Percentiles rank a stretch among this genome's conserved stretches.
Evolutionary conservation across 352 stramenopile species (phyloP).

Genomic region (Globisporangium spiculum): DNA sequence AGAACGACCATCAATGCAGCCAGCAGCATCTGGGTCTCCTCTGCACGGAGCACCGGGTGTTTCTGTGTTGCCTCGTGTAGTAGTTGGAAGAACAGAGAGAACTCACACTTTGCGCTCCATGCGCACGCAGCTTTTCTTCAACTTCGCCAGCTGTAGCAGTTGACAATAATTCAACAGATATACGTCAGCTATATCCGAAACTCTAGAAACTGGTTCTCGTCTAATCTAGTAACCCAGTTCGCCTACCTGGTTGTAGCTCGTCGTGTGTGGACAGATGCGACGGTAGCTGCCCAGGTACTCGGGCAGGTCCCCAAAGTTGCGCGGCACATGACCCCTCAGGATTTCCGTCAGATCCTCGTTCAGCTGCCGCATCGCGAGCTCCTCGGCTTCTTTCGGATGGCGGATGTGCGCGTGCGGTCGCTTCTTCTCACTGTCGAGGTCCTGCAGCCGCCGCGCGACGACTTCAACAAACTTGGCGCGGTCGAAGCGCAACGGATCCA

Average conservation of each 20-base stretch:
- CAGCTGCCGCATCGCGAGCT: constrained; percentile 38
- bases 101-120: constrained; percentile 20
- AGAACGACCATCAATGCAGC: too few relatives aligned
- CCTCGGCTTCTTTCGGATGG: constrained; percentile 53
- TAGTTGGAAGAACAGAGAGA: background rate
- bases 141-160: constrained; percentile 38
- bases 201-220: background rate
- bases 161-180: background rate
- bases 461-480: constrained; percentile 64
- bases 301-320: constrained; percentile 63
- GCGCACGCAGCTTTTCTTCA: constrained; percentile 57
- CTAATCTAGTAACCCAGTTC: background rate
- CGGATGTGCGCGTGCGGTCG: constrained; percentile 53
- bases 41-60: too few relatives aligned
- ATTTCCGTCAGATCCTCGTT: constrained; percentile 78
- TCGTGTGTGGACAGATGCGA: constrained; percentile 57
- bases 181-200: too few relatives aligned
- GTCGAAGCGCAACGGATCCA: constrained; percentile 84
- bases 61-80: too few relatives aligned
- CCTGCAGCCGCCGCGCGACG: constrained; percentile 55
- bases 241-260: constrained; percentile 63
- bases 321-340: constrained; percentile 44
- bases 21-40: too few relatives aligned
- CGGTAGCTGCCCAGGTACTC: constrained; percentile 58
- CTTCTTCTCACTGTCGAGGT: constrained; percentile 51